Evolutionary conservation across 108 stramenopile species (phyloP).

Genomic region (Chaetoceros tenuissimus): DNA sequence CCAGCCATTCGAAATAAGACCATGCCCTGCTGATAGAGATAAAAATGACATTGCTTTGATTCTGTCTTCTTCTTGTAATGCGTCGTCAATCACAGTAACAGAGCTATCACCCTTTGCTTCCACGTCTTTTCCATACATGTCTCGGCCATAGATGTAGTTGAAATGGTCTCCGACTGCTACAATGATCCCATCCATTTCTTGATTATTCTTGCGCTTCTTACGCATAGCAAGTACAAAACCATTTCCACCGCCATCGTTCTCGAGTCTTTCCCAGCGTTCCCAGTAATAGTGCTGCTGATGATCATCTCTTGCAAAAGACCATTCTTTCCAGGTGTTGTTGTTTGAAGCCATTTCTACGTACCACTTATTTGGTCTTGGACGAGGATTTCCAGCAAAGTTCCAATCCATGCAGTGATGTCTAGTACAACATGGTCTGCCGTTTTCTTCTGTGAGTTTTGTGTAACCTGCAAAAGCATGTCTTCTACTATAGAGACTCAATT

Average conservation of each 20-base stretch:
- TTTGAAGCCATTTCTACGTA: conserved; percentile 45
- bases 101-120: conserved; percentile 7
- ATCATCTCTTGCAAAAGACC: conserved; percentile 67
- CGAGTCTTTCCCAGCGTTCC: conserved; percentile 74
- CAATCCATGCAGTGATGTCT: conserved; percentile 88
- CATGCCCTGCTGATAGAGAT: conserved; percentile 68
- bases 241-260: conserved; percentile 21
- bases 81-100: conserved; percentile 55
- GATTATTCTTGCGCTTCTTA: conserved; percentile 3
- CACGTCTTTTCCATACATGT: conserved; percentile 15
- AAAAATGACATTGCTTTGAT: conserved; percentile 42
- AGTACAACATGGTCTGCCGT: conserved; percentile 35
- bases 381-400: conserved; percentile 67
- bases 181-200: conserved; percentile 1
- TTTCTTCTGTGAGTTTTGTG: conserved; percentile 23
- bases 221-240: conserved; percentile 33
- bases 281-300: conserved; percentile 74
- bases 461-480: conserved; percentile 88
- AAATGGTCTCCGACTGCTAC: conserved; percentile 44
- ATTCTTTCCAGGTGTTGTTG: conserved; percentile 64
- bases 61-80: conserved; percentile 50
- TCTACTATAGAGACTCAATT: conserved; percentile 69
- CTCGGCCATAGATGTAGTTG: conserved; percentile 51
- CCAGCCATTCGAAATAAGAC: conserved; percentile 59
- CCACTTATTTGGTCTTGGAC: conserved; percentile 87